Conservation (phyloP, 192 early-diverging fungal species). For the Umbelopsis ramanniana region DNA sequence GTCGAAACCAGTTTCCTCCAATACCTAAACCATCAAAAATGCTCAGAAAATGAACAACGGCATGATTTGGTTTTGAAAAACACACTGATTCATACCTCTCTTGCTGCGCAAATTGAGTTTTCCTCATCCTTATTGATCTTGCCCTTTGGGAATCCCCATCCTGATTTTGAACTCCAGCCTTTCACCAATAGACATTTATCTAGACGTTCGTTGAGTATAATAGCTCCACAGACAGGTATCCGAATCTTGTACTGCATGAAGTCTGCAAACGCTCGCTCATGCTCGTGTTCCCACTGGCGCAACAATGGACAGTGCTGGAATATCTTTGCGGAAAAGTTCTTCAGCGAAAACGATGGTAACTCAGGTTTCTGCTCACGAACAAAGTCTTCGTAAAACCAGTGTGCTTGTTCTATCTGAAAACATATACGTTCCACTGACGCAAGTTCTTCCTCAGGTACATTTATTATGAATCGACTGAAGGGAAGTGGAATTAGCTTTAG, state of each 20-base stretch:
- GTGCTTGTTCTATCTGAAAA: constrained; percentile 98
- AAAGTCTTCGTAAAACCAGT: constrained; percentile 99
- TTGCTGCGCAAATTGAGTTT: constrained; percentile 83
- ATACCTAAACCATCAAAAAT: constrained; percentile 54
- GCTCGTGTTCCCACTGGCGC: constrained; percentile 84
- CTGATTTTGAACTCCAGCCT: constrained; percentile 87
- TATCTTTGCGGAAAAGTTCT: constrained; percentile 79
- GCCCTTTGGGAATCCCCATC: constrained; percentile 99
- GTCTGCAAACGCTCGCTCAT: constrained; percentile 86
- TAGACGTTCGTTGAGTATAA: constrained; percentile 82
- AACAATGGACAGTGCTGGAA: constrained; percentile 92
- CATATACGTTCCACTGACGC: constrained; percentile 93
- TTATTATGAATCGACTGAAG: constrained; percentile 94
- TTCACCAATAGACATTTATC: constrained; percentile 90
- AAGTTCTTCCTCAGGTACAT: constrained; percentile 95
- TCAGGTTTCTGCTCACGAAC: constrained; percentile 83
- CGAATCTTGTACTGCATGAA: constrained; percentile 96
- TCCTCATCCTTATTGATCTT: constrained; percentile 98
- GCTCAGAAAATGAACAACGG: not conserved
- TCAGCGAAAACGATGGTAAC: constrained; percentile 85
- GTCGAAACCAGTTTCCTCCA: constrained; percentile 96
- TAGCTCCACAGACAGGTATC: constrained; percentile 97
- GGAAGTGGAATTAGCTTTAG: not conserved
- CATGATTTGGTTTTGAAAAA: not conserved
- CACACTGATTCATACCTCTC: constrained; percentile 67